A percentile compares a stretch with the other conserved stretches of the same genome.
Evolutionary conservation across 805 yeast species (phyloP).

Genomic region (Schwanniomyces occidentalis): DNA sequence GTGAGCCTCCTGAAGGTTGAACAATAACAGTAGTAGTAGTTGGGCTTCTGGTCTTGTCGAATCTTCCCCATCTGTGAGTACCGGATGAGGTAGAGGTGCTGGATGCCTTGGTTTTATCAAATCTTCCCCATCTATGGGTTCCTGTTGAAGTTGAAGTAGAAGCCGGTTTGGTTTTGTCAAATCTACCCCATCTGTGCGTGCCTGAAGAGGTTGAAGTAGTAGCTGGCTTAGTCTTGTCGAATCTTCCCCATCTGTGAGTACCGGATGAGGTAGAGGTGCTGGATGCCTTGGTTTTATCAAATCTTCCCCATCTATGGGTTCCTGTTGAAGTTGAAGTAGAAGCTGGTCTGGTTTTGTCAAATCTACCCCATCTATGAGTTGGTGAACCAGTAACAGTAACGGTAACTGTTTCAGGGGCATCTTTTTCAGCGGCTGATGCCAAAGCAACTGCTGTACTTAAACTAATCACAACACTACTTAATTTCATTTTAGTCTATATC

Average conservation of each 20-base stretch:
- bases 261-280: constrained; percentile 15
- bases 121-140: constrained; percentile 31
- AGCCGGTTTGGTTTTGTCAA: constrained; percentile 44
- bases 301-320: constrained; percentile 31
- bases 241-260: constrained; percentile 31
- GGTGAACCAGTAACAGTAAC: constrained; percentile 34
- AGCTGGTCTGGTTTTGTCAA: constrained; percentile 46
- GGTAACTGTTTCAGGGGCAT: constrained; percentile 23
- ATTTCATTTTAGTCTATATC: constrained; percentile 35
- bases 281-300: constrained; percentile 35
- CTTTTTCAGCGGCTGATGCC: constrained; percentile 20
- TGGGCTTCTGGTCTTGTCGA: constrained; percentile 37
- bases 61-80: constrained; percentile 35
- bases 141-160: constrained; percentile 14
- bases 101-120: constrained; percentile 35
- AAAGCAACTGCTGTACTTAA: constrained; percentile 36
- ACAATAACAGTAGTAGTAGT: constrained; percentile 29
- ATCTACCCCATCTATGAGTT: constrained; percentile 59
- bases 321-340: constrained; percentile 17
- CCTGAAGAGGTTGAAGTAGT: constrained; percentile 16
- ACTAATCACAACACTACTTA: constrained; percentile 41
- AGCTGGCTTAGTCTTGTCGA: constrained; percentile 31
- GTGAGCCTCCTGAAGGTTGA: constrained; percentile 5
- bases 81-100: constrained; percentile 31
- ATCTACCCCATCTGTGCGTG: constrained; percentile 59